phyloP scores from a whole-genome alignment of 2,329 filamentous ascomycete species.

The Whalleya microplaca region DNA sequence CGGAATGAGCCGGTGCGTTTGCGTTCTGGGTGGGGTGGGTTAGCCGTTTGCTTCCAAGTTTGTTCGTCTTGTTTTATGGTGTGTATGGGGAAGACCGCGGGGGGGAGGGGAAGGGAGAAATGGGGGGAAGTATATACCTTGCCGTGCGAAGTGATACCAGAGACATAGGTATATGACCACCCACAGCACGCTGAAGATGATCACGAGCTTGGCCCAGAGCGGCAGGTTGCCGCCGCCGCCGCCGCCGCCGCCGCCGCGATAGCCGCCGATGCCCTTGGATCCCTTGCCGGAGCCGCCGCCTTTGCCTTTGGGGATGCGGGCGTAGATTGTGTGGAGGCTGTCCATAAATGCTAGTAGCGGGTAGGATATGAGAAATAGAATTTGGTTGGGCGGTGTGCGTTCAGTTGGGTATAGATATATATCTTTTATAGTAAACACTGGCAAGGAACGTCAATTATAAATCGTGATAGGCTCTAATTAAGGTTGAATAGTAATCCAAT shows the following conservation, averaged over 20 bases:
- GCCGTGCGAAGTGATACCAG: slow-evolving; percentile 2
- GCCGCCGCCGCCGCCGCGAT: not conserved
- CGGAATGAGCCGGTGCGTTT: not conserved
- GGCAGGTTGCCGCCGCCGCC: not conserved
- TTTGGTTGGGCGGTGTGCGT: not conserved
- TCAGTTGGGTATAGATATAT: no score
- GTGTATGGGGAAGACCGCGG: not conserved
- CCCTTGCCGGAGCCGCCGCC: slow-evolving; percentile 1
- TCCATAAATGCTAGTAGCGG: not conserved
- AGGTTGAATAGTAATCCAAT: no score
- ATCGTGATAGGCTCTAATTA: no score
- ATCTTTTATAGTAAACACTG: no score
- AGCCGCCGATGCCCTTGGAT: not conserved
- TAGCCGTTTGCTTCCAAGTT: no score
- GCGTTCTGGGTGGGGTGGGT: not conserved
- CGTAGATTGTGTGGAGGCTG: not conserved
- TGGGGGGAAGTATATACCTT: slow-evolving; percentile 3
- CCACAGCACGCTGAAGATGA: slow-evolving; percentile 14
- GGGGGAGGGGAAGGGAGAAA: not conserved
- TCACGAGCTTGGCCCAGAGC: slow-evolving; percentile 10
- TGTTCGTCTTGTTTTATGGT: no score
- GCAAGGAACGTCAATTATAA: no score
- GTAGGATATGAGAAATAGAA: not conserved
- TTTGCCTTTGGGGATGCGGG: slow-evolving; percentile 13
- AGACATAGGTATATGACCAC: slow-evolving; percentile 4